Evolutionary conservation across 2,329 filamentous ascomycete genomes (phyloP), one percentile per base, ranked within the genome.

Genomic region (Apiospora arundinis): DNA sequence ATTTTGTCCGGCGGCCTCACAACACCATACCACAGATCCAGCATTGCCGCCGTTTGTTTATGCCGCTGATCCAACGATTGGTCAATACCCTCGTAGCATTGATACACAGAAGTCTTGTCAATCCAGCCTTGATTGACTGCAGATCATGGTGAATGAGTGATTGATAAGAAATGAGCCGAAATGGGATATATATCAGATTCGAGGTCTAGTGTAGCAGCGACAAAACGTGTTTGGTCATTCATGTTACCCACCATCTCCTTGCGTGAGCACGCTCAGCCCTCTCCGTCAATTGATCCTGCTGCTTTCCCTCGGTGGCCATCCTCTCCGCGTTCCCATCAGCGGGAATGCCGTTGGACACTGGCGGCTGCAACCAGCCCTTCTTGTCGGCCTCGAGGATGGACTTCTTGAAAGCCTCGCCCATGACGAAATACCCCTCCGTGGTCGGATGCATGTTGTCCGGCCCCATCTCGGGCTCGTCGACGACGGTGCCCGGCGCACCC

Each of bases 341-440:
- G 32, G 74, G 70, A 52, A 78, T 75, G 45, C 75, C 75, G 48
- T 74, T 75, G 5, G 78, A 68, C 0, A 73, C 73, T 6, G 77
- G 74, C 16, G 56, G 49, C 65, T 75, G 73, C 21, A 79, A 69
- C 63, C 74, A 78, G 0, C 76, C 77, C 67, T 74, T 76, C 21
- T 65, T 60, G 21, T 77, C 76, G 9, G 76, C 75, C 67, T 77
- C 75, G 44, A 74, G 73, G 25, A 79, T 78, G 69, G 73, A 72
- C 72, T 77, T 70, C 44, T 77, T 69, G 63, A 79, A 78, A 18
- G 75, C 76, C 11, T 77, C 73, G 0, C 75, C 77, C 77, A 79
- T 79, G 75, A 78, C 77, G 25, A 75, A 72, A 52, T 79, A 79
- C 1, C 77, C 78, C n/a, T 76, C 72, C 68, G 78, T 73, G 7